phyloP scores from a whole-genome alignment of 208 protist genomes.

The Lotmaria passim region DNA sequence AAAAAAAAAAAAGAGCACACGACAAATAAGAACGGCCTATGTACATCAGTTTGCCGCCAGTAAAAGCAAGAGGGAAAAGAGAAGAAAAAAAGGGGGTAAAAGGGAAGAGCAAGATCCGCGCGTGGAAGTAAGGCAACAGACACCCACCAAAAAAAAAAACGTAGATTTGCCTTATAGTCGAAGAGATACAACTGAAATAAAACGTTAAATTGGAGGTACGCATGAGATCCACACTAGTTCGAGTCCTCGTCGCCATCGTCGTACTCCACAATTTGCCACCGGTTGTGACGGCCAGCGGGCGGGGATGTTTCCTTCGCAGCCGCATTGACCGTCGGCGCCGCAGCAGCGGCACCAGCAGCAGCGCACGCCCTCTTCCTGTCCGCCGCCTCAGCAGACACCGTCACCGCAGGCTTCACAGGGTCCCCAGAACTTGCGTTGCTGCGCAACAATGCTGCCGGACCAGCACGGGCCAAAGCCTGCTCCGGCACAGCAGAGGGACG shows the following conservation, averaged over 20 bases:
- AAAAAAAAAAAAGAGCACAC: neutral
- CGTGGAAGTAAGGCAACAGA: too few relatives aligned
- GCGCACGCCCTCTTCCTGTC: neutral
- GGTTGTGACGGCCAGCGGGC: slow-evolving; percentile 35
- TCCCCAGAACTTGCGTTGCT: neutral
- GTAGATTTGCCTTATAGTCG: neutral
- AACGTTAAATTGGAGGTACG: neutral
- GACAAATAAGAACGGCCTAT: neutral
- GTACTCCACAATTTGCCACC: slow-evolving; percentile 88
- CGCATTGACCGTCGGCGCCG: neutral
- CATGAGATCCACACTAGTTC: neutral
- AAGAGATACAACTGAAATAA: neutral
- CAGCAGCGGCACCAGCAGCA: neutral
- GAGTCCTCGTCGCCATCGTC: slow-evolving; percentile 45
- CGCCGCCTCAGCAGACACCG: neutral
- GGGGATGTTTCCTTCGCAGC: slow-evolving; percentile 32
- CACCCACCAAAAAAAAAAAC: too few relatives aligned
- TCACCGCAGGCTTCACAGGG: neutral
- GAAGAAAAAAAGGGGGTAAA: neutral
- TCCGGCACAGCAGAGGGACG: slow-evolving; percentile 34
- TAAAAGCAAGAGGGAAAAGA: slow-evolving; percentile 18
- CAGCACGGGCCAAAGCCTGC: slow-evolving; percentile 20
- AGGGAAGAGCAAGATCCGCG: neutral
- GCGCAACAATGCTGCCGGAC: too few relatives aligned
- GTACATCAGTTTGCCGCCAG: slow-evolving; percentile 6